Conservation (phyloP, 2,329 filamentous ascomycete species). For the Pyrenophora teres region DNA sequence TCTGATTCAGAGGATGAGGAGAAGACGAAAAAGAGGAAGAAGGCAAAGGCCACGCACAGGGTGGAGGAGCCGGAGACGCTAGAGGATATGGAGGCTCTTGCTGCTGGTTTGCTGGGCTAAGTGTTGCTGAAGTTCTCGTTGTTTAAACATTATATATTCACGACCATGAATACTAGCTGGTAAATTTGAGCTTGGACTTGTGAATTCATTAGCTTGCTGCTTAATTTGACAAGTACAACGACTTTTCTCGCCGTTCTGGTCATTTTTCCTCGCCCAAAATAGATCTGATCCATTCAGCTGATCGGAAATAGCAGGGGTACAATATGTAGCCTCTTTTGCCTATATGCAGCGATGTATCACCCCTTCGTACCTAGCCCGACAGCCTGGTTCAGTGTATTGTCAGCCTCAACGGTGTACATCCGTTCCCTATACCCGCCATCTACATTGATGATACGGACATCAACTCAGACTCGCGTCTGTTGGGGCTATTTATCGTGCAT, state of each 20-base stretch:
- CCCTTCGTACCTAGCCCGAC: no score
- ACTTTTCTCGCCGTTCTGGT: no score
- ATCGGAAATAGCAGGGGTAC: slow-evolving; percentile 1
- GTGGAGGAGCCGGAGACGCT: slow-evolving; percentile 74
- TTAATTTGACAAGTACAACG: no score
- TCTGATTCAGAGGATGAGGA: slow-evolving; percentile 63
- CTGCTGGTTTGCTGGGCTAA: slow-evolving; percentile 67
- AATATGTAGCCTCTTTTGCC: slow-evolving; percentile 10
- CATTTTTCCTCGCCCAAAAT: no score
- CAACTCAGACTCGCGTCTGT: no score
- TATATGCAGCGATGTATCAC: not conserved
- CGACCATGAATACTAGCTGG: not conserved
- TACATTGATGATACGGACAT: no score
- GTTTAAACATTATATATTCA: not conserved
- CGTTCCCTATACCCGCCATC: no score
- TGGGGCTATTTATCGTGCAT: no score
- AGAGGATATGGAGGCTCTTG: slow-evolving; percentile 78
- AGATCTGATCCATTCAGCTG: not conserved
- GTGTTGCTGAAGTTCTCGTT: not conserved
- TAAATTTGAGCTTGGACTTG: no score
- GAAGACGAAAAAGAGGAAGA: slow-evolving; percentile 51
- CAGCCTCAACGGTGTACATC: not conserved
- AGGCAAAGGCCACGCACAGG: slow-evolving; percentile 61
- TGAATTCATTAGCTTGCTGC: no score
- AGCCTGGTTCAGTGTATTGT: not conserved